phyloP scores from a whole-genome alignment of 768 basidiomycete species.

The Phanerochaete carnosa region DNA sequence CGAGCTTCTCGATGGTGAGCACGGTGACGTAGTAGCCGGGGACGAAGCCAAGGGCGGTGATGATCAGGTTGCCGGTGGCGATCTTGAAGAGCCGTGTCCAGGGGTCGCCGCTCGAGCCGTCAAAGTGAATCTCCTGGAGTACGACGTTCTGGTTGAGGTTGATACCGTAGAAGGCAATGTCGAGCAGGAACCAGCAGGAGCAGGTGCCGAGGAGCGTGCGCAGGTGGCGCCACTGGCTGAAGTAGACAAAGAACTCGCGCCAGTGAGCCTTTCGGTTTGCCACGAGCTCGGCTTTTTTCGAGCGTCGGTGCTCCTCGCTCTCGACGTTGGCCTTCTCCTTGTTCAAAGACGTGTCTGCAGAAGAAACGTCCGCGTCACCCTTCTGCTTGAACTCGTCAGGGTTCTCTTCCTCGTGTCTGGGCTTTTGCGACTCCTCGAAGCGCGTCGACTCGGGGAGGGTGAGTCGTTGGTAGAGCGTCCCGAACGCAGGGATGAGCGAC shows the following conservation, averaged over 20 bases:
- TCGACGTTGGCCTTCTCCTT: slow-evolving; percentile 7
- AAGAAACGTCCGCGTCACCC: slow-evolving; percentile 19
- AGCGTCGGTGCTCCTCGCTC: not conserved
- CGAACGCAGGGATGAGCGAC: slow-evolving; percentile 72
- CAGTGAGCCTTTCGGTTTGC: slow-evolving; percentile 50
- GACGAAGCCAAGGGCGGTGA: slow-evolving; percentile 73
- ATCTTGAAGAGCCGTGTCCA: slow-evolving; percentile 69
- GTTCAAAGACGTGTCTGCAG: slow-evolving; percentile 8
- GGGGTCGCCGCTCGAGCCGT: slow-evolving; percentile 49
- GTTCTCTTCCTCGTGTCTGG: slow-evolving; percentile 24
- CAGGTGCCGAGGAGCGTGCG: slow-evolving; percentile 68
- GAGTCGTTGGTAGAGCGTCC: slow-evolving; percentile 71
- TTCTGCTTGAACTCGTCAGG: slow-evolving; percentile 30
- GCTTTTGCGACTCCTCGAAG: slow-evolving; percentile 42
- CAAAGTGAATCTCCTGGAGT: slow-evolving; percentile 70
- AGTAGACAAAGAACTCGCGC: slow-evolving; percentile 60
- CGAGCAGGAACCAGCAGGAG: slow-evolving; percentile 71
- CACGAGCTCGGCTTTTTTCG: slow-evolving; percentile 19
- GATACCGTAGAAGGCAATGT: slow-evolving; percentile 81
- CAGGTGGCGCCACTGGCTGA: slow-evolving; percentile 68
- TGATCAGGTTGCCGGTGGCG: slow-evolving; percentile 64
- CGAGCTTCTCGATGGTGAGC: slow-evolving; percentile 67
- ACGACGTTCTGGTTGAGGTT: slow-evolving; percentile 75
- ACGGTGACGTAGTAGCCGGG: slow-evolving; percentile 74
- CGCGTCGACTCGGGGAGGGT: slow-evolving; percentile 69